Evolutionary conservation across 441 rosid genomes (phyloP), one percentile per base, ranked within the genome.

Genomic region (Gossypium gossypioides): DNA sequence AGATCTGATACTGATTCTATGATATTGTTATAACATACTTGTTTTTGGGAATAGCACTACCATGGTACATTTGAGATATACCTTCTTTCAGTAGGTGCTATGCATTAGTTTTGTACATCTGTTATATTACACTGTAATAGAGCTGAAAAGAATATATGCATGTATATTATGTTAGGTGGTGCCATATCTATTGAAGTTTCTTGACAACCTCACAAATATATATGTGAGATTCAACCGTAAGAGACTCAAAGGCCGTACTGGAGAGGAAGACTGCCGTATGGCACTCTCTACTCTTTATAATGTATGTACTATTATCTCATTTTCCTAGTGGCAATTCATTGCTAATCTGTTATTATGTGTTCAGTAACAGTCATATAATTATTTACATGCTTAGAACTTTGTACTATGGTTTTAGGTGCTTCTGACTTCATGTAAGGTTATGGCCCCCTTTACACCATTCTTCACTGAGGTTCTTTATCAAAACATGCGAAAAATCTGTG

Each of bases 381-480:
- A 50, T 12, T 29, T 34, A 27, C 34, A 4, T 55, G 29, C 46
- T 65, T n/a, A 65, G 51, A 69, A 15, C 27, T 27, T 70, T 67
- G 24, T 46, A n/a, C 25, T 64, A 15, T 75, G 70, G 62, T 81
- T 76, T 78, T 81, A 96, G 99, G 98, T 96, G 76, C 97, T 96
- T 80, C 80, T 91, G 40, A 93, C 96, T 69, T 87, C 98, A 25
- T 93, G 98, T 77, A 91, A 91, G 83, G 99, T 91, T 78, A 96
- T 93, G 98, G 85, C 98, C 57, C 93, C 98, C 72, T 91, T 96
- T 79, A 96, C 99, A 25, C 99, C 99, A 3, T 96, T 96, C 87
- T 96, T 96, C 76, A 90, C 98, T 0, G 99, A 96, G 80, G 88
- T 85, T 63, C 88, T 96, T 51, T 96, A 93, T 80, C 99, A 93